These are phyloP conservation scores for Aureobasidium sp. DNA, from an alignment of 2,329 filamentous ascomycete genomes.

Conservation along the genomic window DNA sequence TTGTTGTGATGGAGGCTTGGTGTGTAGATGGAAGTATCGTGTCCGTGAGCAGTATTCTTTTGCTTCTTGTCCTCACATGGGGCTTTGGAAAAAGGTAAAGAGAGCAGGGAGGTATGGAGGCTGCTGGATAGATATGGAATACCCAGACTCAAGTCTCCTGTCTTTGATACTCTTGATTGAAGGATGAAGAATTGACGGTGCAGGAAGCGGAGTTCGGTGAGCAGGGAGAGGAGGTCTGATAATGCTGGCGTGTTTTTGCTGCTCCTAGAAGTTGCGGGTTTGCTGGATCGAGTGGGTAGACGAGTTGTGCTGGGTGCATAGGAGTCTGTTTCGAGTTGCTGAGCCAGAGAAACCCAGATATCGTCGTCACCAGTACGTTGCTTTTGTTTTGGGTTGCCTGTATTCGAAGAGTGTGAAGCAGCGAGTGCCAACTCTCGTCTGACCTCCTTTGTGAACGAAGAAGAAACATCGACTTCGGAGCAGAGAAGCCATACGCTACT, in stretches of 20 bases:
- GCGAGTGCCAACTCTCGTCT: background rate
- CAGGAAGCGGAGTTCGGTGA: slow-evolving; percentile 4
- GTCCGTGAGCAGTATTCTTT: background rate
- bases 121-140: background rate
- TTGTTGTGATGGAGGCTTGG: background rate
- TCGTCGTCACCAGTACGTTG: background rate
- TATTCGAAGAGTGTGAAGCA: background rate
- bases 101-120: background rate
- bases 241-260: background rate
- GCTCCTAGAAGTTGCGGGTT: no score
- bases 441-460: background rate
- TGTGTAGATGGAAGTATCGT: background rate
- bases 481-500: slow-evolving; percentile 19
- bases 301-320: background rate
- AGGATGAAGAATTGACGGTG: slow-evolving; percentile 12
- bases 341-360: background rate
- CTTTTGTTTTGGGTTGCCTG: background rate
- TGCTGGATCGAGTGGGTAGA: background rate
- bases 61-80: background rate
- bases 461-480: slow-evolving; percentile 23
- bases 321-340: background rate
- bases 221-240: slow-evolving; percentile 1
- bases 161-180: background rate
- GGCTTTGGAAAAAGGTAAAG: background rate
- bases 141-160: background rate